A percentile compares a stretch with the other conserved stretches of the same genome.
Evolutionary conservation across 1,284 basidiomycete genomes (phyloP).

Genomic region (Trichosporon sp.): DNA sequence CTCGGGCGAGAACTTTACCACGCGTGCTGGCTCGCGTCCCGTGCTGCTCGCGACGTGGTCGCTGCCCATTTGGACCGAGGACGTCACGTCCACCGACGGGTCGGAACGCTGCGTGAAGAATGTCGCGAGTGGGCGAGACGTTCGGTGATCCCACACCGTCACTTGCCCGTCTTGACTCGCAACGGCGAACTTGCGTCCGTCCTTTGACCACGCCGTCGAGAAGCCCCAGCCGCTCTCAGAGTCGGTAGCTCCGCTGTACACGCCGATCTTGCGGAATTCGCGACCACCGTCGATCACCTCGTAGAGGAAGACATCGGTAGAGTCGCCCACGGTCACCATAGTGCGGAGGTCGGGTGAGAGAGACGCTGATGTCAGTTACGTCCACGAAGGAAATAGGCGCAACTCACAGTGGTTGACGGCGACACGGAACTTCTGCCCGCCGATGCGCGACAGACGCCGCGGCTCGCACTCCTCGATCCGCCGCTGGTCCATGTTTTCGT

Average conservation of each 20-base stretch:
- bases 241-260: constrained; percentile 44
- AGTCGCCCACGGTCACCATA: constrained; percentile 47
- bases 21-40: constrained; percentile 43
- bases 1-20: constrained; percentile 47
- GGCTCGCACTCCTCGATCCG: not conserved
- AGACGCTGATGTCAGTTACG: constrained; percentile 32
- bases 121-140: constrained; percentile 42
- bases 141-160: constrained; percentile 49
- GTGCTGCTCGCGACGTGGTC: constrained; percentile 25
- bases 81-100: not conserved
- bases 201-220: constrained; percentile 46
- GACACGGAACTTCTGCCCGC: constrained; percentile 37
- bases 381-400: not conserved
- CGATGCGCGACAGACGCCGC: constrained; percentile 34
- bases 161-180: constrained; percentile 48
- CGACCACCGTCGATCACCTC: constrained; percentile 43
- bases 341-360: constrained; percentile 44
- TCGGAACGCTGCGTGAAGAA: constrained; percentile 31
- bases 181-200: constrained; percentile 48
- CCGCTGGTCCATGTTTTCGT: not conserved
- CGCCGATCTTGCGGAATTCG: constrained; percentile 41
- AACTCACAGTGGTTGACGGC: constrained; percentile 47
- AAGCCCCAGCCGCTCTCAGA: constrained; percentile 29
- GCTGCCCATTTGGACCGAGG: not conserved
- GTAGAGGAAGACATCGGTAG: constrained; percentile 45